Evolutionary conservation across 2,329 filamentous ascomycete genomes (phyloP).

Genomic region (Ophiostoma piceae): DNA sequence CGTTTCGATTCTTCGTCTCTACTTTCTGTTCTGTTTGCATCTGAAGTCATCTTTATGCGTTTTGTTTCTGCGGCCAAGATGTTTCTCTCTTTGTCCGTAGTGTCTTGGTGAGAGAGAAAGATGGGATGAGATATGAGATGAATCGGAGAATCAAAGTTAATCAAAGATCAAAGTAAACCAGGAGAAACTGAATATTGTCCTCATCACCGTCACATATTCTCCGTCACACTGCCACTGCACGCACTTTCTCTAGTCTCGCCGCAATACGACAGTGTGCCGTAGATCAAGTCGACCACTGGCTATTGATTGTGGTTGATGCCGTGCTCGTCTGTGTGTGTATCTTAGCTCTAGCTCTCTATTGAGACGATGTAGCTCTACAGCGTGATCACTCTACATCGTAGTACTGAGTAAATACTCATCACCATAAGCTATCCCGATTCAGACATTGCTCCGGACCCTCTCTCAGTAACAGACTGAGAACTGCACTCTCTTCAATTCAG

Average conservation of each 20-base stretch:
- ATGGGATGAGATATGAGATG: not conserved
- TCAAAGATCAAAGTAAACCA: too few species aligned
- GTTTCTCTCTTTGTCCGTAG: not conserved
- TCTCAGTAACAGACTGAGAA: too few species aligned
- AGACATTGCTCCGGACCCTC: constrained; percentile 9
- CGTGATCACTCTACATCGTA: not conserved
- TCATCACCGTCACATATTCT: not conserved
- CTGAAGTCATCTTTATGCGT: not conserved
- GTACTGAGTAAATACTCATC: too few species aligned
- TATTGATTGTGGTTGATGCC: not conserved
- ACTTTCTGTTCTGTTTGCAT: not conserved
- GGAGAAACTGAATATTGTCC: too few species aligned
- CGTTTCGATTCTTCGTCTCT: not conserved
- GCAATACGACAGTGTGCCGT: not conserved
- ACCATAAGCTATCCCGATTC: not conserved
- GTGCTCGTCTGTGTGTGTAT: not conserved
- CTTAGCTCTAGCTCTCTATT: not conserved
- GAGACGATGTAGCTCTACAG: not conserved
- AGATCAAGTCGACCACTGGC: not conserved
- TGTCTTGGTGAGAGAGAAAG: not conserved
- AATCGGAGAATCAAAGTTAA: not conserved
- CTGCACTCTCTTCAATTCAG: too few species aligned
- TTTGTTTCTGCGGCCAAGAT: not conserved
- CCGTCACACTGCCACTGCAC: not conserved
- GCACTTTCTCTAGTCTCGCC: not conserved